These are phyloP conservation scores for Aspergillus clavatus DNA, from an alignment of 2,329 filamentous ascomycete genomes.

Conservation along the genomic window DNA sequence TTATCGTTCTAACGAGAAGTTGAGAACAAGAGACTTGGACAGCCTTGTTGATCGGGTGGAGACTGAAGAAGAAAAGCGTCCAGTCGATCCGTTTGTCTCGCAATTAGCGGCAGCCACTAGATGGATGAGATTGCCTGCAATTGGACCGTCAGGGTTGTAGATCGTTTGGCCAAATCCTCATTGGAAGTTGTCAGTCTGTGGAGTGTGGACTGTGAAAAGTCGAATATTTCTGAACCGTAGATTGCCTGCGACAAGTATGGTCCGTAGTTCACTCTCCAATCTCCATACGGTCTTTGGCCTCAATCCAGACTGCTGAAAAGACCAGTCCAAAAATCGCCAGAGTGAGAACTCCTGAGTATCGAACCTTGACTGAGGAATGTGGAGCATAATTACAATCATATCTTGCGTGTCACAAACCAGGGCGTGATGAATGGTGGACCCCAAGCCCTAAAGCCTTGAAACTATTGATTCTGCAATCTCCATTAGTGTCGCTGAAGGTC, in stretches of 20 bases:
- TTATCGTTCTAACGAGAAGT: too few relatives aligned
- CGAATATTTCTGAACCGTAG: too few relatives aligned
- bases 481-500: neutral
- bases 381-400: too few relatives aligned
- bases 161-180: neutral
- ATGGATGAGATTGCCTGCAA: neutral
- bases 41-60: neutral
- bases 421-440: neutral
- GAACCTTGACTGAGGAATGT: too few relatives aligned
- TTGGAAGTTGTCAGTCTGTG: neutral
- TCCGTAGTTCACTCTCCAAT: too few relatives aligned
- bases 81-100: neutral
- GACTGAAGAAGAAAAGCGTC: neutral
- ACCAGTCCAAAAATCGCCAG: too few relatives aligned
- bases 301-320: too few relatives aligned
- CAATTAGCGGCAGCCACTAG: neutral
- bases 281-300: too few relatives aligned
- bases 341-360: too few relatives aligned
- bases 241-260: too few relatives aligned
- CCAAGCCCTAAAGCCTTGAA: neutral
- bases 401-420: neutral
- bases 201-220: too few relatives aligned
- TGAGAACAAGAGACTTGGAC: too few relatives aligned
- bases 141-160: neutral
- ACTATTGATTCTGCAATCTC: neutral